Percentiles rank a stretch among this genome's conserved stretches.
Conservation (phyloP, 2,329 filamentous ascomycete species). For the Sclerotinia minor region DNA sequence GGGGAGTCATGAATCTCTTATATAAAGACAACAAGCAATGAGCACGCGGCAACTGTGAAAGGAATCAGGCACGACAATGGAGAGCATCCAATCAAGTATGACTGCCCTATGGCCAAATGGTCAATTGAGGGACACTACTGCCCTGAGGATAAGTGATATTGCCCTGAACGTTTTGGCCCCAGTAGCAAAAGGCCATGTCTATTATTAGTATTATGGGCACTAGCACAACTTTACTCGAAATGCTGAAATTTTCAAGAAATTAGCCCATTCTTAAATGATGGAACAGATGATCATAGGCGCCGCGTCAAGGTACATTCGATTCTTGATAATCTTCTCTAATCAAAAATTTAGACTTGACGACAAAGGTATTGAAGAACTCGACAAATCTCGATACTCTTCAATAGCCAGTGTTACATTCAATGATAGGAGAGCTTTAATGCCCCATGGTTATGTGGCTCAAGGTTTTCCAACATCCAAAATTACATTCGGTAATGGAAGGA, state of each 20-base stretch:
- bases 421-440: too few species aligned
- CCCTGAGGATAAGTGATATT: neutral
- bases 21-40: neutral
- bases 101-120: neutral
- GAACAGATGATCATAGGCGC: too few species aligned
- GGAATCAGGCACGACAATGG: neutral
- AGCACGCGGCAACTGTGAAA: neutral
- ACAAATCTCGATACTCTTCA: neutral
- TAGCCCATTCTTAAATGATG: neutral
- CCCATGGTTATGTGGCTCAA: neutral
- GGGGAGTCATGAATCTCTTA: neutral
- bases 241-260: neutral
- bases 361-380: neutral
- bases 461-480: neutral
- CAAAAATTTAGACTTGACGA: too few species aligned
- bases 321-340: too few species aligned
- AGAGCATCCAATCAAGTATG: neutral
- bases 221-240: fast-evolving
- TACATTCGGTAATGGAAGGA: neutral
- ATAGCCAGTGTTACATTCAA: neutral
- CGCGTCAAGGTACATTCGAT: too few species aligned
- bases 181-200: neutral
- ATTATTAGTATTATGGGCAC: neutral
- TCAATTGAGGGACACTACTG: neutral
- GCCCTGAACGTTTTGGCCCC: neutral